Conservation (phyloP, 371 early-diverging fungal genomes). For the Syncephalastrum racemosum region DNA sequence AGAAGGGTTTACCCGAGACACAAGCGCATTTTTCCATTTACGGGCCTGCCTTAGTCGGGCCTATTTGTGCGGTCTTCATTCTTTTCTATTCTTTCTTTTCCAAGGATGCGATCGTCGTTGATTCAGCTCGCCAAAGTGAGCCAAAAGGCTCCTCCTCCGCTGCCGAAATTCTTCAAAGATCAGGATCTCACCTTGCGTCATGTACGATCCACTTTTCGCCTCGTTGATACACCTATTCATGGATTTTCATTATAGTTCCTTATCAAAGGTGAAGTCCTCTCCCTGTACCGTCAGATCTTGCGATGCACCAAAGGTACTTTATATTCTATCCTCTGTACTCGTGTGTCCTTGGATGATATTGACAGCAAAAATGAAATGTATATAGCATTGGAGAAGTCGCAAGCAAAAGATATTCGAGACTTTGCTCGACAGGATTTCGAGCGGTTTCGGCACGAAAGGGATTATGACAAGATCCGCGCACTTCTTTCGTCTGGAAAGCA, state of each 20-base stretch:
- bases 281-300: slow-evolving; percentile 61
- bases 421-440: slow-evolving; percentile 69
- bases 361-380: neutral
- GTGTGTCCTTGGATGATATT: neutral
- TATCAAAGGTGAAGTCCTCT: slow-evolving; percentile 53
- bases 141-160: slow-evolving; percentile 21
- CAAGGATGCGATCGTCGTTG: no score
- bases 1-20: no score
- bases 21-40: no score
- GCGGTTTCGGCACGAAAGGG: slow-evolving; percentile 54
- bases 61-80: no score
- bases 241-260: slow-evolving; percentile 45
- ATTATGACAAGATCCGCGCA: slow-evolving; percentile 57
- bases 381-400: slow-evolving; percentile 44
- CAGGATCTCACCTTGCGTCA: slow-evolving; percentile 36
- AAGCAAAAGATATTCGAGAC: slow-evolving; percentile 51
- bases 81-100: no score
- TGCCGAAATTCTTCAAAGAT: slow-evolving; percentile 47
- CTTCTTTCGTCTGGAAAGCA: slow-evolving; percentile 59
- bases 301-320: slow-evolving; percentile 49
- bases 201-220: slow-evolving; percentile 20
- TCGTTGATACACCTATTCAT: neutral
- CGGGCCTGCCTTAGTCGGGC: no score
- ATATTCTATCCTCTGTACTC: neutral
- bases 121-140: no score